A percentile compares a stretch with the other conserved stretches of the same genome.
These are phyloP conservation scores for Lasiodiplodia theobromae DNA, from an alignment of 2,329 filamentous ascomycete genomes.

Conservation along the genomic window DNA sequence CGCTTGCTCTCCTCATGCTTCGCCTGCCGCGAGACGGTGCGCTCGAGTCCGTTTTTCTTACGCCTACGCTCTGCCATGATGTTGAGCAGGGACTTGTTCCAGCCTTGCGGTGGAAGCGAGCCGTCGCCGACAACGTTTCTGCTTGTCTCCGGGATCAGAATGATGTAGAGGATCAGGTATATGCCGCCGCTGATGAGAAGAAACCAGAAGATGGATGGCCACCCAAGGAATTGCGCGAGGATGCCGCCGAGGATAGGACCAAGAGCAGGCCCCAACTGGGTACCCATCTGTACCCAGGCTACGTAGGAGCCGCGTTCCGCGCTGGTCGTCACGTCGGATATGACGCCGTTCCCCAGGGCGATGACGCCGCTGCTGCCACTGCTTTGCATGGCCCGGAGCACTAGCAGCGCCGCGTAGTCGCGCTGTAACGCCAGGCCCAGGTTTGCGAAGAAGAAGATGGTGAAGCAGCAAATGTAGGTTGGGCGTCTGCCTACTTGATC, in stretches of 20 bases:
- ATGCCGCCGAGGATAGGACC: conserved; percentile 70
- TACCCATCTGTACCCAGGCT: conserved; percentile 66
- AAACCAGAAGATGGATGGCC: conserved; percentile 56
- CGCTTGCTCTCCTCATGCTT: conserved; percentile 32
- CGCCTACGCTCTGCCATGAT: conserved; percentile 8
- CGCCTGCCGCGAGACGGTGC: conserved; percentile 30
- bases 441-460: conserved; percentile 45
- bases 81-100: conserved; percentile 25
- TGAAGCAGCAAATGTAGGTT: conserved; percentile 55
- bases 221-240: conserved; percentile 53
- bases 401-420: conserved; percentile 56
- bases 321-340: conserved; percentile 74
- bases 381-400: conserved; percentile 69
- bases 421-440: conserved; percentile 45
- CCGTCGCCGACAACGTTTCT: conserved; percentile 52
- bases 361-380: conserved; percentile 72
- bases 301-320: conserved; percentile 77
- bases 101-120: conserved; percentile 38
- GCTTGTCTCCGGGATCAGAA: conserved; percentile 49
- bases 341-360: conserved; percentile 73
- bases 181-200: conserved; percentile 37
- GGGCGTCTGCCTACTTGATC: conserved; percentile 57
- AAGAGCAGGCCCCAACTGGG: conserved; percentile 59
- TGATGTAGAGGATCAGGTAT: conserved; percentile 36
- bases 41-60: conserved; percentile 29